Evolutionary conservation across 2,329 filamentous ascomycete species (phyloP), one percentile per base, ranked within the genome.

Genomic region (Microsporum audouinii): DNA sequence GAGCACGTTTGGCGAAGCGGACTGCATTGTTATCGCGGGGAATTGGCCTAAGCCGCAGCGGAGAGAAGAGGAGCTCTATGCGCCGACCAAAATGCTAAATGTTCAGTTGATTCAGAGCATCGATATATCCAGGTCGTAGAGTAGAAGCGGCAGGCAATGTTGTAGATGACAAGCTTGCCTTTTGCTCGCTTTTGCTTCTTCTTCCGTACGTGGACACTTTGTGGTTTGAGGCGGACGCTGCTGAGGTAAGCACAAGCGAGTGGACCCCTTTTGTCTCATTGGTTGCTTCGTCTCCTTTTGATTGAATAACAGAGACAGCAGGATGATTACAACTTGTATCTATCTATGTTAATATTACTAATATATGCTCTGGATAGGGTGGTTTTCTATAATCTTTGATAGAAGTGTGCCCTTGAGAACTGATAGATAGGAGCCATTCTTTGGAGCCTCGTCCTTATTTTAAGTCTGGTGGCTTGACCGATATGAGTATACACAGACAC

Each of bases 1-100:
- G 71, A 78, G 74, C 76, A 78, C 77, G 66, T 75, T 78, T 67
- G 76, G 74, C n/a, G 55, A 31, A 66, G 75, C 72, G 68, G 74
- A 75, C 70, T 74, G 73, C 75, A 77, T 77, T 62, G 71, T 43
- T 76, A 71, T 53, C 49, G 29, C 49, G 49, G 49, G 70, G 66
- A 58, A 67, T 69, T 73, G 72, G 73, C 72, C 73, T 73, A 71
- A 75, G 74, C 74, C 73, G 71, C 74, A 71, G 69, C 17, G 17
- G 17, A 69, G 68, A 73, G 70, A 68, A 71, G 14, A 69, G 69
- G 73, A 70, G 70, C 71, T 73, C 71, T 71, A 68, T 71, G 71
- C 70, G 66, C 68, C 69, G 65, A 66, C 69, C 61, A 67, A 60
- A 5, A 39, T 27, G 17, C 23, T 27, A 10, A 8, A 27, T 39